phyloP scores from a whole-genome alignment of 345 rosid genomes.

The Durio zibethinus region DNA sequence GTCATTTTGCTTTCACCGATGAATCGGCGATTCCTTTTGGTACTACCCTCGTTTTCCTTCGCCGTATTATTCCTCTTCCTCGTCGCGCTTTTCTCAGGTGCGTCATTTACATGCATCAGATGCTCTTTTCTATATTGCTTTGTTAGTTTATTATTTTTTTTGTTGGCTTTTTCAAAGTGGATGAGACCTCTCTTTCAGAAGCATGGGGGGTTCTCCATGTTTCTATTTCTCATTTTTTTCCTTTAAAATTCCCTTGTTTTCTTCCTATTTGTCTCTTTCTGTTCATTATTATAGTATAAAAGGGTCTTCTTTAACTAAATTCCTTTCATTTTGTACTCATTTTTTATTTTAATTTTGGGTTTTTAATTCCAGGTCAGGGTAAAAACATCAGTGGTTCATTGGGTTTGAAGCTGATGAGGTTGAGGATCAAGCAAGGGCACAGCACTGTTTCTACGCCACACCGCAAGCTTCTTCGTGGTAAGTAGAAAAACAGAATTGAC shows the following conservation, averaged over 20 bases:
- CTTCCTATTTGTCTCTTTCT: slow-evolving; percentile 6
- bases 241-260: slow-evolving; percentile 3
- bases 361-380: slow-evolving; percentile 16
- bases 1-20: slow-evolving; percentile 17
- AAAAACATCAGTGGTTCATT: not conserved
- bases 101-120: not conserved
- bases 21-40: slow-evolving; percentile 24
- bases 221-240: not conserved
- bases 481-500: not conserved
- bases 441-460: slow-evolving; percentile 22
- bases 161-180: slow-evolving; percentile 1
- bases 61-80: slow-evolving; percentile 14
- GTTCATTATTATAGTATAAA: not conserved
- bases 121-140: not conserved
- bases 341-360: not conserved
- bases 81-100: slow-evolving; percentile 22
- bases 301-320: not conserved
- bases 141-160: slow-evolving; percentile 10
- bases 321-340: not conserved
- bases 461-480: slow-evolving; percentile 53
- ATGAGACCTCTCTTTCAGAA: slow-evolving; percentile 19
- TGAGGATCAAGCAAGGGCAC: slow-evolving; percentile 7
- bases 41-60: slow-evolving; percentile 17
- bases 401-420: not conserved
- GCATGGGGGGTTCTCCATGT: slow-evolving; percentile 16